These are phyloP conservation scores for Spathaspora sp. DNA, from an alignment of 1,139 yeast species.

Conservation along the genomic window DNA sequence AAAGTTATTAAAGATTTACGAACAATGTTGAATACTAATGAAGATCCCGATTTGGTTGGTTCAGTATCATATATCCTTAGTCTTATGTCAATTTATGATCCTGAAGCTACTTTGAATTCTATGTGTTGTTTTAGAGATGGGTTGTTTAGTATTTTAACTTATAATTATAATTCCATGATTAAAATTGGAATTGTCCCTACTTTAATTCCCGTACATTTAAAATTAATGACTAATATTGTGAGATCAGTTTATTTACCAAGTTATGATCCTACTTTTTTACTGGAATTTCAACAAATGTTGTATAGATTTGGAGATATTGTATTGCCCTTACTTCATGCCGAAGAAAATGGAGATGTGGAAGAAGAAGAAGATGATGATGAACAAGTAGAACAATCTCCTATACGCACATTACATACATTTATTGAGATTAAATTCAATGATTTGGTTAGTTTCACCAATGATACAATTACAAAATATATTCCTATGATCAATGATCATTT, in stretches of 20 bases:
- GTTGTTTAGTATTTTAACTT: conserved; percentile 36
- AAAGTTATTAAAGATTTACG: conserved; percentile 37
- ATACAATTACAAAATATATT: conserved; percentile 25
- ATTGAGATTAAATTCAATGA: conserved; percentile 24
- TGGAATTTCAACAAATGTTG: conserved; percentile 28
- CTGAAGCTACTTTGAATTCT: conserved; percentile 43
- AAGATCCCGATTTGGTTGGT: conserved; percentile 35
- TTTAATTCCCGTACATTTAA: conserved; percentile 33
- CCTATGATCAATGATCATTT: conserved; percentile 29
- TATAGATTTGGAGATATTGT: conserved; percentile 17
- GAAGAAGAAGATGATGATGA: not conserved
- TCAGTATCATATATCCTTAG: conserved; percentile 41
- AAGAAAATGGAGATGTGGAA: not conserved
- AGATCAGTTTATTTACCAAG: conserved; percentile 41
- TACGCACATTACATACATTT: conserved; percentile 11
- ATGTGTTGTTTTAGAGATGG: conserved; percentile 45
- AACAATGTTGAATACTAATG: conserved; percentile 27
- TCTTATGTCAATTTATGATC: conserved; percentile 46
- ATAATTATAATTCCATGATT: conserved; percentile 25
- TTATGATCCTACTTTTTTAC: conserved; percentile 33
- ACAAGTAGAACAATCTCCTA: not conserved
- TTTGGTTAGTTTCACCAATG: conserved; percentile 25
- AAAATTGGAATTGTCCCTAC: conserved; percentile 19
- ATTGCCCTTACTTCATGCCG: conserved; percentile 5
- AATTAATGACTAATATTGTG: conserved; percentile 37